Percentiles rank a stretch among this genome's conserved stretches.
phyloP scores from a whole-genome alignment of 345 rosid species.

The Pugionium cornutum region DNA sequence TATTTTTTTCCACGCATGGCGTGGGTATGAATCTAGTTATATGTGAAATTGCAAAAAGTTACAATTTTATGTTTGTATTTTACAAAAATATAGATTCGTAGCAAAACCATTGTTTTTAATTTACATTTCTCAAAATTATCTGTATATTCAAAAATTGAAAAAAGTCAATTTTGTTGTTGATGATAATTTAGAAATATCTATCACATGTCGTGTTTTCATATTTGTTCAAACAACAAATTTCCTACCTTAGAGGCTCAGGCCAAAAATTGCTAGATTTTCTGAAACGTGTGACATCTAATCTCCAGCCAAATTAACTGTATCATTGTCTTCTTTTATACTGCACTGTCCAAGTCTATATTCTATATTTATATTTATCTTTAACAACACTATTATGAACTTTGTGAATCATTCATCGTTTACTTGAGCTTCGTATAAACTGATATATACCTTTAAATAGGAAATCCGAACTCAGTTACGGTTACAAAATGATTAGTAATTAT shows the following conservation, averaged over 20 bases:
- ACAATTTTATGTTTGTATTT: no score
- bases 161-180: not conserved
- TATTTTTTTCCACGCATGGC: no score
- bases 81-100: slow-evolving; percentile 2
- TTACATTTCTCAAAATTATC: no score
- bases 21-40: no score
- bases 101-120: not conserved
- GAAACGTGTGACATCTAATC: slow-evolving; percentile 17
- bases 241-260: not conserved
- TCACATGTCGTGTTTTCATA: slow-evolving; percentile 2
- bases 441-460: no score
- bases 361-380: no score
- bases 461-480: no score
- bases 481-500: no score
- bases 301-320: slow-evolving; percentile 34
- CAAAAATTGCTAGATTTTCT: not conserved
- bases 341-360: not conserved
- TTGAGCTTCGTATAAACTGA: no score
- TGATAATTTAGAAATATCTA: not conserved
- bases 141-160: not conserved
- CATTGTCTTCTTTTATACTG: not conserved
- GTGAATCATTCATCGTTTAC: no score
- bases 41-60: no score
- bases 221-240: not conserved
- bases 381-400: no score